A percentile compares a stretch with the other conserved stretches of the same genome.
Evolutionary conservation across 805 yeast species (phyloP).

Genomic region (Teunomyces atbi): DNA sequence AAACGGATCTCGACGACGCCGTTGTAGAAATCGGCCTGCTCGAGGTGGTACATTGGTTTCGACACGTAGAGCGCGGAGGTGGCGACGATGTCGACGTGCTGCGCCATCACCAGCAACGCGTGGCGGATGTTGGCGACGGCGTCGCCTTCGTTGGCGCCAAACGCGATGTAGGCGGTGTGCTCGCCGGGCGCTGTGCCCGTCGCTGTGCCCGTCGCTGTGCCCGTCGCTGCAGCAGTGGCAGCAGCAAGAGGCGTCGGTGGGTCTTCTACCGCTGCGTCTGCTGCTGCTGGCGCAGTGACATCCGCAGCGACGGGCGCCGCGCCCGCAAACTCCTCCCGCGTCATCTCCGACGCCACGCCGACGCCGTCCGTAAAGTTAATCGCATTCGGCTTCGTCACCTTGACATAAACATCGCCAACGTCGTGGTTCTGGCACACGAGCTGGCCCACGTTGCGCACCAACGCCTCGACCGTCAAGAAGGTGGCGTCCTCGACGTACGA

Average conservation of each 20-base stretch:
- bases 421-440: conserved; percentile 44
- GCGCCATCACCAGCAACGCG: conserved; percentile 51
- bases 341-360: no score
- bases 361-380: conserved; percentile 85
- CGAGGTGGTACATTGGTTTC: conserved; percentile 85
- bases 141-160: conserved; percentile 87
- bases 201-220: background rate
- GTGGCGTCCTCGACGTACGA: conserved; percentile 71
- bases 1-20: conserved; percentile 78
- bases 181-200: conserved; percentile 5
- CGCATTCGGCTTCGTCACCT: conserved; percentile 85
- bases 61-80: conserved; percentile 84
- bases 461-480: conserved; percentile 91
- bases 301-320: conserved; percentile 16
- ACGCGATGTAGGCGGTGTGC: conserved; percentile 72
- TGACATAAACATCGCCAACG: conserved; percentile 47
- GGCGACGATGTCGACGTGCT: conserved; percentile 46
- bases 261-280: no score
- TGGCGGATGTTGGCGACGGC: conserved; percentile 56
- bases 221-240: conserved; percentile 9
- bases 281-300: no score
- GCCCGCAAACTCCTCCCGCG: conserved; percentile 21
- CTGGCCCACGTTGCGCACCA: conserved; percentile 71
- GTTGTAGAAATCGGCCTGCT: conserved; percentile 80
- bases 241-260: no score